Evolutionary conservation across 2,329 filamentous ascomycete genomes (phyloP), one percentile per base, ranked within the genome.

Genomic region (Diaporthe helianthi): DNA sequence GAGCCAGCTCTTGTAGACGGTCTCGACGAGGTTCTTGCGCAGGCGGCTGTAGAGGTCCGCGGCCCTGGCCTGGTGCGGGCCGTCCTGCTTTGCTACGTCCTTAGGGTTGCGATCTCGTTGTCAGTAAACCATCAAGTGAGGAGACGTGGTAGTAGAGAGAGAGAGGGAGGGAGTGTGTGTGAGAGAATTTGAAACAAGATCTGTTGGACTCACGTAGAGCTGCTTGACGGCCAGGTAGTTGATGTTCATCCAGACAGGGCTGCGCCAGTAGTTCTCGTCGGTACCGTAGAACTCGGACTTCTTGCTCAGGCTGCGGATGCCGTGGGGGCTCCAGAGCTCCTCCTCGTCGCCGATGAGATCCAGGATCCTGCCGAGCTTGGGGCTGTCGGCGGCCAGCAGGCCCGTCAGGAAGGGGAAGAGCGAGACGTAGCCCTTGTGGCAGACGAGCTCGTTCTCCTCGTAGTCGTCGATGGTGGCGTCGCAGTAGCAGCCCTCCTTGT

Each of bases 221-320:
- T 93, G 90, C 73, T 90, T 88, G 65, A 98, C 82, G 63, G 92
- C 90, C 75, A 98, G 84, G 79, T 97, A 98, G 82, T 98, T 98
- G 73, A 98, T 94, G 77, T 96, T 96, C 77, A 98, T 92, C 95
- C 95, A 98, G 29, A 98, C 87, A 0, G 96, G 94, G 73, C 93
- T 92, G 72, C 94, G 88, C 95, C 96, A 99, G 83, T 99, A 99
- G 80, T 99, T 98, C 83, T 99, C 96, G 2, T 86, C 93, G 0
- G 94, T 97, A 49, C 91, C 93, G 79, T 98, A 98, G 71, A 93
- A 88, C 76, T 91, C 85, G 76, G 95, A 92, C 75, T 89, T 89
- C 81, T 91, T 92, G 81, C 94, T 97, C 79, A 99, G 80, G 80
- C 94, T 97, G 71, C 95, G 87, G 72, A 99, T 87, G n/a, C 96